Conservation (phyloP, 1,284 basidiomycete species). For the Ceratobasidium sp. region DNA sequence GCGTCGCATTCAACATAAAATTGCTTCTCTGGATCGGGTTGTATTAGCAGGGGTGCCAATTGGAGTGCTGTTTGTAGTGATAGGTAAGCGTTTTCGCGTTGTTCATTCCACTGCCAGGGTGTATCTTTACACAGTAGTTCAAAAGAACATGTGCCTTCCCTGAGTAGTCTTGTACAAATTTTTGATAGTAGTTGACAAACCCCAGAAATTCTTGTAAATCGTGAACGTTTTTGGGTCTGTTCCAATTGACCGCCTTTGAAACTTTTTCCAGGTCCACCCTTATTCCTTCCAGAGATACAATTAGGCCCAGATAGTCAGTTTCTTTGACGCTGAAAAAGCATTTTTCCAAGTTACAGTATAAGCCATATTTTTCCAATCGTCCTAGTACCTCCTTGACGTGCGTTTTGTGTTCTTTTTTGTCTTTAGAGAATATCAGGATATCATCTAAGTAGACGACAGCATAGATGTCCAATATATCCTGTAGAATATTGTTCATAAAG, state of each 20-base stretch:
- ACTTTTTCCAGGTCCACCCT: constrained; percentile 51
- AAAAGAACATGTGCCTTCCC: constrained; percentile 48
- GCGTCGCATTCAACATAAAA: constrained; percentile 28
- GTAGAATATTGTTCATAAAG: constrained; percentile 37
- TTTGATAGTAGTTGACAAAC: too few species aligned
- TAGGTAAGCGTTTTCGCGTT: background rate
- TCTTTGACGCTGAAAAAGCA: constrained; percentile 47
- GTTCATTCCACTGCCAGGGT: background rate
- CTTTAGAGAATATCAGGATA: constrained; percentile 51
- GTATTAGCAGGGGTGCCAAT: background rate
- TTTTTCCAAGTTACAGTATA: constrained; percentile 47
- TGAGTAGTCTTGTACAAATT: constrained; percentile 51
- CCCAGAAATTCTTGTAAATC: too few species aligned
- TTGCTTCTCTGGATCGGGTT: background rate
- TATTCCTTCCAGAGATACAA: constrained; percentile 45
- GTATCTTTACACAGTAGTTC: background rate
- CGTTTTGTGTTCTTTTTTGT: constrained; percentile 53
- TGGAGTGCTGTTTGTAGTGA: background rate
- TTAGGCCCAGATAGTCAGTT: constrained; percentile 52
- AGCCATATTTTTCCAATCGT: constrained; percentile 42
- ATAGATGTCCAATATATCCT: constrained; percentile 19
- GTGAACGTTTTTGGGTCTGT: too few species aligned
- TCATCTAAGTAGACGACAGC: constrained; percentile 46
- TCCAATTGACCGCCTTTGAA: constrained; percentile 47
- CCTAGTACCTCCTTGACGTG: constrained; percentile 49